These are phyloP conservation scores for Cladophialophora chaetospira DNA, from an alignment of 2,329 filamentous ascomycete genomes.

Conservation along the genomic window DNA sequence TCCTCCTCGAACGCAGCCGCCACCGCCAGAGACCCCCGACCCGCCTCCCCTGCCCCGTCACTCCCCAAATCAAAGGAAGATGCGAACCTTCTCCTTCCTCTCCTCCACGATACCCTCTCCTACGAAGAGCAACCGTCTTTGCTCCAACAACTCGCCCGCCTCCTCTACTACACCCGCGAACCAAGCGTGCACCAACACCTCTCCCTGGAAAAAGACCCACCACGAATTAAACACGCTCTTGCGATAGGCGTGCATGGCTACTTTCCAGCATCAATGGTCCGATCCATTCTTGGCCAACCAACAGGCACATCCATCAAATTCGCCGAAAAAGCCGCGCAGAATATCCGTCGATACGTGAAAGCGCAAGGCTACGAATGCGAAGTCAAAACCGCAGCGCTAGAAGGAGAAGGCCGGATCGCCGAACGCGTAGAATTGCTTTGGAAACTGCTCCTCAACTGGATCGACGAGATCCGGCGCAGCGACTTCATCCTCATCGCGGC, in stretches of 20 bases:
- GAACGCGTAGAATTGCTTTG: conserved; percentile 90
- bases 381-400: conserved; percentile 90
- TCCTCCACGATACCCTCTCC: conserved; percentile 50
- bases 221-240: conserved; percentile 78
- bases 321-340: conserved; percentile 79
- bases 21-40: conserved; percentile 21
- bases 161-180: conserved; percentile 56
- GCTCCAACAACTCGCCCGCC: conserved; percentile 56
- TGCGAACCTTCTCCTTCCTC: conserved; percentile 52
- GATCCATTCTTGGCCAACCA: conserved; percentile 90
- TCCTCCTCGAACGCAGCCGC: conserved; percentile 16
- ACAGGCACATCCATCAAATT: conserved; percentile 95
- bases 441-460: conserved; percentile 93
- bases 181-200: conserved; percentile 66
- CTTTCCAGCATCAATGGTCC: conserved; percentile 82
- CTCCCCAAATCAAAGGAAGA: conserved; percentile 34
- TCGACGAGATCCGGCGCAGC: conserved; percentile 81
- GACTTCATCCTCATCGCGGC: conserved; percentile 92
- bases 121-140: conserved; percentile 60
- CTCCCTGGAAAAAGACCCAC: conserved; percentile 67
- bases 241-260: conserved; percentile 94
- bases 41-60: conserved; percentile 30
- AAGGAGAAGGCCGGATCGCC: conserved; percentile 88
- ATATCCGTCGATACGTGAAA: conserved; percentile 81
- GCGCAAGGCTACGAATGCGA: conserved; percentile 72